Base-by-base conservation (phyloP, 176 grass and related monocot genomes). In the Lolium perenne region DNA sequence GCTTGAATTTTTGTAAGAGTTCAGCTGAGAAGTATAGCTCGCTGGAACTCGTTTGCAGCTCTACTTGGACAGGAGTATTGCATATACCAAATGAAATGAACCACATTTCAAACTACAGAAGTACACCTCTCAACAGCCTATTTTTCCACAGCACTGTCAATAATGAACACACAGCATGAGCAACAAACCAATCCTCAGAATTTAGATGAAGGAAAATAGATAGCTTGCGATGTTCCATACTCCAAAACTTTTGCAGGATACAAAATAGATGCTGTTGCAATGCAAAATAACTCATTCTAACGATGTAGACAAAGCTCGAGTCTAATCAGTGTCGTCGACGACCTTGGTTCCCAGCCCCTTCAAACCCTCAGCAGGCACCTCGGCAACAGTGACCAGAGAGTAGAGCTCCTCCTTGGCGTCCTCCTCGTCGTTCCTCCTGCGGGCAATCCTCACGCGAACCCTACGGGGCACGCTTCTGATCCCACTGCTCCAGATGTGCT, bases 401-500 rank as follows among this genome's bases (percentile, higher is more conserved):
- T 94, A 97, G 57, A 94, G 94, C 45, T 97, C 92, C 79, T 97
- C 94, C 80, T 94, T 94, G 40, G 94, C 94, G 38, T 97, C 92
- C 82, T 97, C 94, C 76, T 94, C 94, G 0, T 92, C 92, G 11
- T 97, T 94, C 75, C 92, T 94, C 90, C 79, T 97, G 79, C 94
- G 92, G 40, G 94, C 88, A 55, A 97, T 94, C 76, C 90, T 87
- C 82, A 97, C 94, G 0, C 92, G 94, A 58, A 97, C 90, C 64
- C 92, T 89, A 43, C 88, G 82, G 10, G 92, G 94, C 13, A 97
- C 92, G 18, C 94, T 89, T 76, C 94, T 93, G 79, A 97, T 92
- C n/a, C 94, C 94, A 15, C 90, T 94, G 92, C 94, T 97, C 94
- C 94, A 97, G 71, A 97, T 92, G 68, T 94, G 92, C 86, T 97